Base-by-base conservation (phyloP, 768 basidiomycete species). In the Lentinula edodes region DNA sequence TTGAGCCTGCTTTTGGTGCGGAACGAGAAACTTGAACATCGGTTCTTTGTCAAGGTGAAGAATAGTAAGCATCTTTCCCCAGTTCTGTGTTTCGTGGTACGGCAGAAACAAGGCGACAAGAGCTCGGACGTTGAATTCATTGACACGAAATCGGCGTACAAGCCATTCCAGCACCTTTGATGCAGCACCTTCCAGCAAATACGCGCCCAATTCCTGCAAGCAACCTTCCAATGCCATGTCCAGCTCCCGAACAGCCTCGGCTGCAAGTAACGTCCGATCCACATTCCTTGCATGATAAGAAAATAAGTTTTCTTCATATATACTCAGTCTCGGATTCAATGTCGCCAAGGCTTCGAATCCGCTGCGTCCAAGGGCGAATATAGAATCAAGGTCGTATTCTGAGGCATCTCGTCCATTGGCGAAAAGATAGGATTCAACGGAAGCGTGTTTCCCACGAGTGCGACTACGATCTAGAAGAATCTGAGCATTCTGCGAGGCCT, bases 31-130 rank as follows among this genome's bases (percentile, higher is more conserved):
- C 18, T 80, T 77, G 82, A 88, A 91, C 0, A 75, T 68, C 0
- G 89, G 82, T 59, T 83, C 82, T 20, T 80, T 34, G 20, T 75
- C 85, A 61, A 93, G 82, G 66, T 88, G 83, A 58, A 98, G 75
- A 66, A 99, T 93, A 2, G 90, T 85, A 28, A 97, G 78, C 81
- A 98, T 92, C 67, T 97, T 96, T 8, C 89, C 83, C 72, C 98
- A 98, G 71, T 98, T 94, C 0, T 91, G 87, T 5, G 95, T 91
- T 66, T 95, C 93, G 68, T 98, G 94, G 70, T 96, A 98, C 0
- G 97, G 97, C 35, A 98, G 75, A 74, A 98, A 98, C 23, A 94
- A 77, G 7, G 87, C 75, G 6, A 98, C 79, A 32, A 95, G 70
- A 23, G 83, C 80, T 58, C 89, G 83, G 58, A 95, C 80, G 68